These are phyloP conservation scores for Trichoderma atroviride DNA, from an alignment of 2,329 filamentous ascomycete species.

Conservation along the genomic window DNA sequence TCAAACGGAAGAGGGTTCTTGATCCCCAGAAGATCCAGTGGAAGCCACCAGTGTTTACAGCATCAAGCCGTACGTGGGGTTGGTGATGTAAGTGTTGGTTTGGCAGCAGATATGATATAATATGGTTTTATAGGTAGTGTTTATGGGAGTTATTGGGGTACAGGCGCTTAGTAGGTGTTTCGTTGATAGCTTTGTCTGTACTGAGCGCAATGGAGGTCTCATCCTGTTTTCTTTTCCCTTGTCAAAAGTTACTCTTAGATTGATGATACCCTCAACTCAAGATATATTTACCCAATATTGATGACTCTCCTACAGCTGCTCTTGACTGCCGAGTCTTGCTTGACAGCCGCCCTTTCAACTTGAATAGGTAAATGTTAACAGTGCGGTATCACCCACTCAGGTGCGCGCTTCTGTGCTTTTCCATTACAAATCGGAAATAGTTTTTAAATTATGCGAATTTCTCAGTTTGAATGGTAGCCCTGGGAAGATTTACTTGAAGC, in stretches of 20 bases:
- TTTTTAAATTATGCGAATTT: neutral
- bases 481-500: neutral
- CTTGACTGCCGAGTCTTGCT: neutral
- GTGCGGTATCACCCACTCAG: neutral
- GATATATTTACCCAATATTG: neutral
- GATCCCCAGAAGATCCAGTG: slow-evolving; percentile 81
- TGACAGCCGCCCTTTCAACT: neutral
- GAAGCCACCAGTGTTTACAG: slow-evolving; percentile 95
- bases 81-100: slow-evolving; percentile 60
- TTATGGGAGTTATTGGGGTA: neutral
- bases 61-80: slow-evolving; percentile 89
- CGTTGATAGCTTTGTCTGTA: neutral
- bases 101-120: neutral
- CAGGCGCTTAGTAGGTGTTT: neutral
- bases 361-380: neutral
- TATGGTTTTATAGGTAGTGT: neutral
- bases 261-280: neutral
- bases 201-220: neutral
- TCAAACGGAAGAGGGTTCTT: slow-evolving; percentile 76
- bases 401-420: neutral
- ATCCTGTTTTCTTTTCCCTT: neutral
- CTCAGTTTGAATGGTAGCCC: neutral
- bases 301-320: neutral
- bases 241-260: neutral
- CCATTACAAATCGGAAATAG: neutral